Percentiles rank a stretch among this genome's conserved stretches.
These are phyloP conservation scores for Cystoderma amianthinum DNA, from an alignment of 768 basidiomycete species.

Conservation along the genomic window DNA sequence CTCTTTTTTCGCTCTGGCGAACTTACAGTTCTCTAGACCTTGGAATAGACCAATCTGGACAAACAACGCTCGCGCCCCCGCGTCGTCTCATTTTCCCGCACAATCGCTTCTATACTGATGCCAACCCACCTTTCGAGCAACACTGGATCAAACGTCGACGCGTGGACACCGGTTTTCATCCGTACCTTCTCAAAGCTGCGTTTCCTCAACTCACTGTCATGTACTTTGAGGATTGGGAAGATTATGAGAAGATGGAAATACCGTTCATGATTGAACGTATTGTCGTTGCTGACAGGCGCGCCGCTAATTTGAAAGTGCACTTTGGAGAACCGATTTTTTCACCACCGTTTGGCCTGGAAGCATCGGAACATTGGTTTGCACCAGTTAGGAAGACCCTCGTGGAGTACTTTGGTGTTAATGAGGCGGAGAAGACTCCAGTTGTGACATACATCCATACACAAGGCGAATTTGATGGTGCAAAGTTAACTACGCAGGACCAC, in stretches of 20 bases:
- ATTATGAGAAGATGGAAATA: constrained; percentile 58
- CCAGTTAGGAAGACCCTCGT: constrained; percentile 39
- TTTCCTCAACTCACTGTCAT: constrained; percentile 64
- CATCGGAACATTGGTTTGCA: constrained; percentile 64
- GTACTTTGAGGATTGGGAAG: constrained; percentile 72
- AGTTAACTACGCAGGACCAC: constrained; percentile 51
- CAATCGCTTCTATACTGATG: constrained; percentile 51
- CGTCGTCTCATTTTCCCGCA: constrained; percentile 72
- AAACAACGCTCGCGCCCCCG: constrained; percentile 54
- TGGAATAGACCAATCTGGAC: constrained; percentile 32
- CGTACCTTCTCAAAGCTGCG: constrained; percentile 63
- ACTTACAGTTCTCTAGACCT: constrained; percentile 61
- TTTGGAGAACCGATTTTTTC: constrained; percentile 32
- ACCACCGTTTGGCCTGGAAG: constrained; percentile 34
- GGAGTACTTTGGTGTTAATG: constrained; percentile 30
- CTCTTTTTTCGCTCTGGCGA: constrained; percentile 73
- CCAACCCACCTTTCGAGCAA: constrained; percentile 25
- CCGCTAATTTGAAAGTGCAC: constrained; percentile 31
- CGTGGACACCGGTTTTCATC: constrained; percentile 62
- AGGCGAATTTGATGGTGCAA: constrained; percentile 39
- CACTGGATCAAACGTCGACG: constrained; percentile 34
- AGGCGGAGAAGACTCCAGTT: constrained; percentile 23
- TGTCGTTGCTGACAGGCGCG: constrained; percentile 72
- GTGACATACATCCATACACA: constrained; percentile 39
- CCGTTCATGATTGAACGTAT: constrained; percentile 74